phyloP scores from a whole-genome alignment of 108 stramenopile species.

The Cyclostephanos invisitatus region DNA sequence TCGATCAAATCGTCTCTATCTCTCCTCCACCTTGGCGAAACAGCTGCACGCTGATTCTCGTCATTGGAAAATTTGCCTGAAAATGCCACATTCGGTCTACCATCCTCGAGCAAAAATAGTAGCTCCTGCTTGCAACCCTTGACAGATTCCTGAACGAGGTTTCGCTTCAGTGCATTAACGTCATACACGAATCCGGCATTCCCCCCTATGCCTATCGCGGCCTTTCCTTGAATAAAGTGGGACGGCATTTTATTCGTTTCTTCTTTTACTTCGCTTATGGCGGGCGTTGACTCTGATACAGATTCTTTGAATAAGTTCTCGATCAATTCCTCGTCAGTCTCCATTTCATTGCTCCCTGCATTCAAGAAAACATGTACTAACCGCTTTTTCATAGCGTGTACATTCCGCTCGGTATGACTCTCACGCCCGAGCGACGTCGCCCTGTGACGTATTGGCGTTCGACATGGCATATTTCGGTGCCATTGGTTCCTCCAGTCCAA shows the following conservation, averaged over 20 bases:
- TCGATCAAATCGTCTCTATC: slow-evolving; percentile 57
- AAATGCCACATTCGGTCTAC: slow-evolving; percentile 26
- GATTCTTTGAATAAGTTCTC: slow-evolving; percentile 20
- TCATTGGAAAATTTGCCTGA: slow-evolving; percentile 10
- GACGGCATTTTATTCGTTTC: slow-evolving; percentile 15
- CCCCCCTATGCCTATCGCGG: slow-evolving; percentile 60
- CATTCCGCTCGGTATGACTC: neutral
- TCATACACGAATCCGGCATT: slow-evolving; percentile 54
- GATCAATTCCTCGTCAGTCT: slow-evolving; percentile 22
- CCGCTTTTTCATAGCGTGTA: neutral
- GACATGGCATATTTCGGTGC: neutral
- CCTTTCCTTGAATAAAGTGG: slow-evolving; percentile 43
- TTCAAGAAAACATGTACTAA: neutral
- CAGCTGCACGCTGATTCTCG: slow-evolving; percentile 1
- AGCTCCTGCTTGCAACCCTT: slow-evolving; percentile 56
- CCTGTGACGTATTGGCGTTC: neutral
- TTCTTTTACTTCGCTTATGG: slow-evolving; percentile 7
- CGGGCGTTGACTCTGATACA: neutral
- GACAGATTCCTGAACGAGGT: slow-evolving; percentile 68
- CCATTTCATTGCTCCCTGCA: slow-evolving; percentile 3
- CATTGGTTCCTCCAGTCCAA: neutral
- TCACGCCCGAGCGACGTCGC: neutral
- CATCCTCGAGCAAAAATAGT: slow-evolving; percentile 48
- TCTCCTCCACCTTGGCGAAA: slow-evolving; percentile 29
- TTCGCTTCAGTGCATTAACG: slow-evolving; percentile 61